Conservation (phyloP, 192 early-diverging fungal genomes). For the Rhizoclosmatium globosum region DNA sequence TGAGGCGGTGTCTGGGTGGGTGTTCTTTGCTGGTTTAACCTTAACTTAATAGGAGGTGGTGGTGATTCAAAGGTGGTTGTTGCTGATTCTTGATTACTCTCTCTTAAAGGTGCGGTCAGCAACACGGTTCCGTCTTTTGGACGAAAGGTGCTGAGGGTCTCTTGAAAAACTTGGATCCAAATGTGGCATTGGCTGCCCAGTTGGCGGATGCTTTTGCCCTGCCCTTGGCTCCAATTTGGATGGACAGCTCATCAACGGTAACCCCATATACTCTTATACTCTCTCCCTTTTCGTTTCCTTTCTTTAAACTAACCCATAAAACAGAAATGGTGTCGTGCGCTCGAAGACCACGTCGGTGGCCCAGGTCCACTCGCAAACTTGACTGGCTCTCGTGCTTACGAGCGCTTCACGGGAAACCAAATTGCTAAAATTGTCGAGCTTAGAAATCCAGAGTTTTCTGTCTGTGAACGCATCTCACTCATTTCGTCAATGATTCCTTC, state of each 20-base stretch:
- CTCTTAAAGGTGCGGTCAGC: slow-evolving; percentile 56
- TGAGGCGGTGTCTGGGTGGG: slow-evolving; percentile 74
- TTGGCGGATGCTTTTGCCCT: slow-evolving; percentile 65
- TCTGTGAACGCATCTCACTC: slow-evolving; percentile 71
- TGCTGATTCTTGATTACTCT: not conserved
- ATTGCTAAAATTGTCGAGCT: slow-evolving; percentile 55
- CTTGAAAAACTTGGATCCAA: slow-evolving; percentile 51
- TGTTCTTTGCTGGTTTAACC: not conserved
- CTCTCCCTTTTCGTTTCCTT: not conserved
- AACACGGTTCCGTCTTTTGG: slow-evolving; percentile 91
- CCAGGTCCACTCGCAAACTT: slow-evolving; percentile 65
- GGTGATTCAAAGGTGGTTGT: not conserved
- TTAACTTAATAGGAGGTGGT: not conserved
- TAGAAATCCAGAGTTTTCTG: slow-evolving; percentile 43
- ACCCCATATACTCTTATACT: too few species aligned
- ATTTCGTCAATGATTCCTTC: slow-evolving; percentile 78
- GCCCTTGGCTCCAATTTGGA: slow-evolving; percentile 80
- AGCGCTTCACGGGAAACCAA: slow-evolving; percentile 78
- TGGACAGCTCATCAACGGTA: slow-evolving; percentile 64
- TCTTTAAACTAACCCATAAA: slow-evolving; percentile 52
- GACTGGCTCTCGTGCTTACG: slow-evolving; percentile 78
- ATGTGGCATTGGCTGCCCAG: slow-evolving; percentile 53
- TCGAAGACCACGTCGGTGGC: slow-evolving; percentile 74
- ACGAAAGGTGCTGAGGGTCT: slow-evolving; percentile 49
- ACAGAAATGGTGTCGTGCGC: slow-evolving; percentile 60